These are phyloP conservation scores for Cinchona pubescens DNA, from an alignment of 257 asterid species.

Conservation along the genomic window DNA sequence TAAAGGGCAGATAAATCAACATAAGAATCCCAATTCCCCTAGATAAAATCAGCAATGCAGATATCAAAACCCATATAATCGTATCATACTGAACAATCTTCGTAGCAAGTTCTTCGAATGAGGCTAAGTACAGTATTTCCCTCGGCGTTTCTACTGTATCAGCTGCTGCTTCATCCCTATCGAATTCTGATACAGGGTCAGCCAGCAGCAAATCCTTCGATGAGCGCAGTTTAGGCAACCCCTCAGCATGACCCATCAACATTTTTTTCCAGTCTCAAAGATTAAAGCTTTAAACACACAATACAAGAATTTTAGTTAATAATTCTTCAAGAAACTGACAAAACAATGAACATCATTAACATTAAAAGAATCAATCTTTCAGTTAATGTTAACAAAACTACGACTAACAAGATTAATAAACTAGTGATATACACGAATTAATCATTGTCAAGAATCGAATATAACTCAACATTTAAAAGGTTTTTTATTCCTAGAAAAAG, in stretches of 20 bases:
- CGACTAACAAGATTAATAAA: too few species aligned
- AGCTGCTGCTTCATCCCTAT: constrained; percentile 42
- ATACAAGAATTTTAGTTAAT: background rate
- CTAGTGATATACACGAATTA: too few species aligned
- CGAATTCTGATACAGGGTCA: constrained; percentile 47
- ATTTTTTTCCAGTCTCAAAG: constrained; percentile 29
- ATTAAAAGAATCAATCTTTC: too few species aligned
- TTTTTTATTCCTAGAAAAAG: too few species aligned
- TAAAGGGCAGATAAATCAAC: constrained; percentile 62
- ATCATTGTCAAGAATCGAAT: too few species aligned
- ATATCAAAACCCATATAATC: constrained; percentile 64
- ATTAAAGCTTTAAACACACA: background rate
- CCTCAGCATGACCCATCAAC: constrained; percentile 53
- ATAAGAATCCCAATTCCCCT: constrained; percentile 72
- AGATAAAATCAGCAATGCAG: constrained; percentile 63
- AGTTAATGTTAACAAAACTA: too few species aligned
- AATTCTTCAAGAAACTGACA: background rate
- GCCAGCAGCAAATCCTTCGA: constrained; percentile 41
- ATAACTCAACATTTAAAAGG: too few species aligned
- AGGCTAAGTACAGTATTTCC: constrained; percentile 45
- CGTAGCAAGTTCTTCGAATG: constrained; percentile 57
- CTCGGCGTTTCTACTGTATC: constrained; percentile 25
- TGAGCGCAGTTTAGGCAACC: constrained; percentile 39
- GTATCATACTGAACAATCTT: constrained; percentile 53
- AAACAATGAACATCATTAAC: background rate